Evolutionary conservation across 2,329 filamentous ascomycete species (phyloP).

Genomic region (Colletotrichum sp.): DNA sequence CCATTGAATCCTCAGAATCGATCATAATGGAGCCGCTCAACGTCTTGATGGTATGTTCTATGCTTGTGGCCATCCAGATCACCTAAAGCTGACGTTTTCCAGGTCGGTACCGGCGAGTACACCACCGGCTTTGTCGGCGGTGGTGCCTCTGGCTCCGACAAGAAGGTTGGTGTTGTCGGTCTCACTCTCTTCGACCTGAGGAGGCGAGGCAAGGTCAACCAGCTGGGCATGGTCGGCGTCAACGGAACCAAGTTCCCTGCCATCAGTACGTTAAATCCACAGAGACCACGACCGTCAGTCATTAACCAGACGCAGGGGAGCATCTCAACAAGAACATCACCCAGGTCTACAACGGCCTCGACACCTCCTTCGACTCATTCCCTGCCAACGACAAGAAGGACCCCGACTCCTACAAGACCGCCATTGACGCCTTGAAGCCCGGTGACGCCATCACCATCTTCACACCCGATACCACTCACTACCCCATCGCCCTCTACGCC

Average conservation of each 20-base stretch:
- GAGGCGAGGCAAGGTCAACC: constrained; percentile 84
- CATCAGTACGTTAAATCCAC: constrained; percentile 67
- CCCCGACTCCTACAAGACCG: constrained; percentile 83
- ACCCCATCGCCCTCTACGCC: constrained; percentile 89
- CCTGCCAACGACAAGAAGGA: constrained; percentile 77
- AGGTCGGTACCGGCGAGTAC: constrained; percentile 94
- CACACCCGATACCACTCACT: constrained; percentile 92
- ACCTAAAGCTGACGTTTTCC: constrained; percentile 13
- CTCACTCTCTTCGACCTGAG: constrained; percentile 89
- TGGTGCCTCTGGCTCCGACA: constrained; percentile 85
- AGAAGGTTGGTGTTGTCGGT: constrained; percentile 94
- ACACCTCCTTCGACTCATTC: constrained; percentile 85
- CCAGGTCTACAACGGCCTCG: constrained; percentile 85
- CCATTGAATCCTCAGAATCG: constrained; percentile 5
- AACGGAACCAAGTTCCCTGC: constrained; percentile 90
- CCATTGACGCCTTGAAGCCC: constrained; percentile 81
- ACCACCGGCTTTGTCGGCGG: constrained; percentile 92
- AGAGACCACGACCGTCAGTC: background rate
- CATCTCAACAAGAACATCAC: constrained; percentile 89
- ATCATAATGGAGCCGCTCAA: constrained; percentile 63
- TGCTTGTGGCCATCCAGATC: background rate
- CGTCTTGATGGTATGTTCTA: constrained; percentile 68
- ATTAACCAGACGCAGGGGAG: constrained; percentile 57
- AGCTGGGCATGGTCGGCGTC: constrained; percentile 87
- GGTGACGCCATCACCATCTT: constrained; percentile 96